Percentiles rank a stretch among this genome's conserved stretches.
Conservation (phyloP, 2,329 filamentous ascomycete genomes). For the Fusarium metavorans region DNA sequence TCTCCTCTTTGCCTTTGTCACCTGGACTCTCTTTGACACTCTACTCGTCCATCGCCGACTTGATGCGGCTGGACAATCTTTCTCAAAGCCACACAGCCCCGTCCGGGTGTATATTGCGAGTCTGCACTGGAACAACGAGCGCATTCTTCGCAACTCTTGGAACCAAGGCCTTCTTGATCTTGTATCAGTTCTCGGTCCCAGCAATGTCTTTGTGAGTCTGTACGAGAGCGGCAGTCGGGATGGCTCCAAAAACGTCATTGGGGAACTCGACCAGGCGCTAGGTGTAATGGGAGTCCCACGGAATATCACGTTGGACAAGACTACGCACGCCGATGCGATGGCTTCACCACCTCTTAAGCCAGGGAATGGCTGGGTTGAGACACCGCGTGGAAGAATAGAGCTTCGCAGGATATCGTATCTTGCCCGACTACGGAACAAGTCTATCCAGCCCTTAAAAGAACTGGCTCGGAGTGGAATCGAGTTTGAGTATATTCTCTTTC, state of each 20-base stretch:
- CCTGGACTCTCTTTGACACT: background rate
- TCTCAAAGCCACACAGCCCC: background rate
- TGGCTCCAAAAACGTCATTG: background rate
- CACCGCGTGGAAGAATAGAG: background rate
- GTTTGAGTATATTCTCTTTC: background rate
- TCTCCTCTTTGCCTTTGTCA: background rate
- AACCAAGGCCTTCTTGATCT: background rate
- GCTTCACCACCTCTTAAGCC: background rate
- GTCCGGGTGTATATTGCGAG: background rate
- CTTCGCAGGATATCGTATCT: background rate
- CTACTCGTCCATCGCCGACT: background rate
- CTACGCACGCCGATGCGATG: background rate
- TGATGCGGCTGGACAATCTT: background rate
- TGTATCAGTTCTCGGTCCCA: background rate
- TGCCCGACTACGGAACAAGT: background rate
- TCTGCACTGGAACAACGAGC: background rate
- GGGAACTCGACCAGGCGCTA: background rate
- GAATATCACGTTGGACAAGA: background rate
- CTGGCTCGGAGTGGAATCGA: background rate
- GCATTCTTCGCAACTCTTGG: background rate
- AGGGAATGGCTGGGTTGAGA: background rate
- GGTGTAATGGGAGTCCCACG: background rate
- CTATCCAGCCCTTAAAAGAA: background rate
- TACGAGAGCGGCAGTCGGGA: background rate
- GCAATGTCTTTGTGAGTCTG: background rate